Evolutionary conservation across 345 rosid genomes (phyloP), one percentile per base, ranked within the genome.

Genomic region (Bruguiera sexangula): DNA sequence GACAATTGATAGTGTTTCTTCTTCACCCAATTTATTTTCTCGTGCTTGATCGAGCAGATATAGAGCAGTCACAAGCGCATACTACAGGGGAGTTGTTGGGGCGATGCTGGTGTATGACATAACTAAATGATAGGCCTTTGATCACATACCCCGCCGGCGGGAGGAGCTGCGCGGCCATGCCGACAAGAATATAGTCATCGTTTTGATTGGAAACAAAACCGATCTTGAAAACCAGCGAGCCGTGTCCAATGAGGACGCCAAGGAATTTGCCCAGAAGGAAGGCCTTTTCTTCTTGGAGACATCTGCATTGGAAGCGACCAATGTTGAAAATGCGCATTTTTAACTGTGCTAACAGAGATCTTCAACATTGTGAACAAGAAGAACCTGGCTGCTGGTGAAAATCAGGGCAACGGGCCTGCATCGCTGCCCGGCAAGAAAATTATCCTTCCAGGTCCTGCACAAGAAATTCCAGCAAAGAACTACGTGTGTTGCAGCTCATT

Each of bases 11-110:
- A 31, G n/a, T 15, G n/a, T 31, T 1, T 7, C 29, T 0, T 36
- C 24, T 10, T 21, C 48, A 24, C 7, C 0, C 0, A 59, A 39
- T 10, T 39, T 11, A 39, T 34, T 7, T 7, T 34, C 2, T n/a
- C 3, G 10, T 53, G 57, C 58, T 21, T 54, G 26, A 20, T 20
- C 26, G 26, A 36, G 53, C 78, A 76, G 80, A 63, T 76, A 71
- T 39, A 70, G 76, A 60, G 80, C 80, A 10, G 75, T 76, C 15
- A 71, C 80, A 13, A 76, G 73, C 48, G 80, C 80, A 34, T 76
- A 76, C 63, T 76, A 76, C 65, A 67, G 80, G 53, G 80, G 80
- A 13, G 76, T 76, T 20, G 80, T 72, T 29, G 80, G 80, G 46
- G 80, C 67, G 26, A 64, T 26, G 67, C 31, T 64, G 31, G 67